Percentiles rank a stretch among this genome's conserved stretches.
Evolutionary conservation across 2,329 filamentous ascomycete genomes (phyloP).

Genomic region (Scedosporium minutisporum): DNA sequence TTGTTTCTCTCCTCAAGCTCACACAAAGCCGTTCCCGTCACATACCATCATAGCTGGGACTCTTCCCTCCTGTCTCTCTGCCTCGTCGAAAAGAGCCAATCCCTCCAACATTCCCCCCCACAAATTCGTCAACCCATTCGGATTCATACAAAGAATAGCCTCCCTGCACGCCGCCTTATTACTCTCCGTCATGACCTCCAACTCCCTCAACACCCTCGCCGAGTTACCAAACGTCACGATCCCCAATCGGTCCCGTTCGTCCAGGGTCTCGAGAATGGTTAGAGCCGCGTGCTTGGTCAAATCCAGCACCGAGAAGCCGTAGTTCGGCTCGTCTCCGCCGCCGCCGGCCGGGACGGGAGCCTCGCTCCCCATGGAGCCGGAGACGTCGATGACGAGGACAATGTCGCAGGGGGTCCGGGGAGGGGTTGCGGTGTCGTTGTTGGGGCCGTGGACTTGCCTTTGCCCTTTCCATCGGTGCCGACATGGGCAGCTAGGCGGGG

Average conservation of each 20-base stretch:
- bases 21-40: too few species aligned
- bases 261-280: slow-evolving; percentile 47
- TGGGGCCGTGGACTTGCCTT: not conserved
- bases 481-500: slow-evolving; percentile 18
- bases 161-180: slow-evolving; percentile 33
- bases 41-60: slow-evolving; percentile 37
- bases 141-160: slow-evolving; percentile 32
- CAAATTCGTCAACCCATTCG: slow-evolving; percentile 38
- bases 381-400: slow-evolving; percentile 53
- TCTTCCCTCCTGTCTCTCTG: slow-evolving; percentile 17
- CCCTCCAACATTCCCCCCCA: slow-evolving; percentile 48
- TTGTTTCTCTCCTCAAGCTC: too few species aligned
- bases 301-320: slow-evolving; percentile 46
- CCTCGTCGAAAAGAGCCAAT: slow-evolving; percentile 34
- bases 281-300: slow-evolving; percentile 49
- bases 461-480: not conserved
- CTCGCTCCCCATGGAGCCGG: slow-evolving; percentile 40
- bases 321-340: slow-evolving; percentile 29
- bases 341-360: slow-evolving; percentile 37
- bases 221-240: slow-evolving; percentile 44
- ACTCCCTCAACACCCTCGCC: slow-evolving; percentile 32
- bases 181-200: slow-evolving; percentile 34
- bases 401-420: slow-evolving; percentile 46
- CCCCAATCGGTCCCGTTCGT: slow-evolving; percentile 43
- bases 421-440: not conserved